Conservation (phyloP, 139 green algal genomes). For the Tetradesmus obliquus region DNA sequence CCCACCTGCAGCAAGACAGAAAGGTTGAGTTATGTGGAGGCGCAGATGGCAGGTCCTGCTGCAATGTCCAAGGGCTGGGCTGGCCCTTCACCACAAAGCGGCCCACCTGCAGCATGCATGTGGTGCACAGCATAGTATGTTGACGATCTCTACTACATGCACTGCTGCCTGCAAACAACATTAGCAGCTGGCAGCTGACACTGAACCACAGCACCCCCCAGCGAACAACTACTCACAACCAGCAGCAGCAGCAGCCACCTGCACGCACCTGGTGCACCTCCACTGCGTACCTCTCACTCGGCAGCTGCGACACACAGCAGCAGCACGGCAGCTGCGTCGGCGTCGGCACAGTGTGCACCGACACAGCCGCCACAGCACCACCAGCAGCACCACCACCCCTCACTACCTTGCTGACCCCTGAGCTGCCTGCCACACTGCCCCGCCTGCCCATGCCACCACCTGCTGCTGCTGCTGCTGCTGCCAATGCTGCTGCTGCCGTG, state of each 20-base stretch:
- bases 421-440: neutral
- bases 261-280: constrained; percentile 5
- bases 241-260: neutral
- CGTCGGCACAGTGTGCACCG: neutral
- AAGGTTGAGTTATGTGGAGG: no score
- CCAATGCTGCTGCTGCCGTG: neutral
- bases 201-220: neutral
- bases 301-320: neutral
- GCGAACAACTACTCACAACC: no score
- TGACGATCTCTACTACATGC: no score
- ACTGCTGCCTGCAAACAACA: neutral
- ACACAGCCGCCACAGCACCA: neutral
- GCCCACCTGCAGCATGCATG: no score
- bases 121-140: no score
- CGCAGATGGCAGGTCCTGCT: neutral
- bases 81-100: neutral
- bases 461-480: neutral
- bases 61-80: neutral
- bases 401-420: neutral
- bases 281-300: neutral
- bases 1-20: neutral
- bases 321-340: constrained; percentile 13
- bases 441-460: neutral
- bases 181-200: neutral
- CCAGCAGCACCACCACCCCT: neutral